Percentiles rank a stretch among this genome's conserved stretches.
phyloP scores from a whole-genome alignment of 2,329 filamentous ascomycete species.

The Bipolaris sorokiniana region DNA sequence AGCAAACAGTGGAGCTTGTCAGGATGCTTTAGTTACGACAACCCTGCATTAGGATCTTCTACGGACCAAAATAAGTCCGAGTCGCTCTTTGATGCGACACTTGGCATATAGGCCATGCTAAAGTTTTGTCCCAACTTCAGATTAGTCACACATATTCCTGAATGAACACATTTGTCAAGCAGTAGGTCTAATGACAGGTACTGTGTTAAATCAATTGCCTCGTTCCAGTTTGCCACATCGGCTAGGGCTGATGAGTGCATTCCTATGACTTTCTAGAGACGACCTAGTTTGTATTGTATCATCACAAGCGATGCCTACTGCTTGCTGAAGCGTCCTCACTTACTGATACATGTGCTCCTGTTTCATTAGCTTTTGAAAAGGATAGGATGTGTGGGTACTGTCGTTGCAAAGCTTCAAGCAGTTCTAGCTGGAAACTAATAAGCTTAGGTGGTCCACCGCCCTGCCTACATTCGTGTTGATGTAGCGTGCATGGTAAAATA shows the following conservation, averaged over 20 bases:
- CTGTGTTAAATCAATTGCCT: not conserved
- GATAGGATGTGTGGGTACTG: not conserved
- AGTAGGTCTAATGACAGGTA: not conserved
- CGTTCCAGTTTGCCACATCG: not conserved
- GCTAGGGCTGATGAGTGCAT: not conserved
- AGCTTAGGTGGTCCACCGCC: not conserved
- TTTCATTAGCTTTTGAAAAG: not conserved
- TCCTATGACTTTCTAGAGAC: not conserved
- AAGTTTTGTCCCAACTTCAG: not conserved
- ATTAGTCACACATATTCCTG: not conserved
- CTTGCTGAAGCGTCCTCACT: not conserved
- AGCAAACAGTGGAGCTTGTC: not conserved
- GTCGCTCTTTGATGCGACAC: not conserved
- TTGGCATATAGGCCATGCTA: not conserved
- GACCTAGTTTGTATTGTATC: not conserved
- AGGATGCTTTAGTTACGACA: not conserved
- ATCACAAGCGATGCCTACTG: not conserved
- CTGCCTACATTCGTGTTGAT: not conserved
- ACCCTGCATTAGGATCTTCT: not conserved
- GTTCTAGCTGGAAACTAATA: not conserved
- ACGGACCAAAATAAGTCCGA: not conserved
- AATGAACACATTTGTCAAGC: not conserved
- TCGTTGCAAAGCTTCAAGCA: not conserved
- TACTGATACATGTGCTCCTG: not conserved
- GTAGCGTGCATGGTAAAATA: not conserved